Evolutionary conservation across 805 yeast genomes (phyloP).

Genomic region (Nakazawaea ernobii): DNA sequence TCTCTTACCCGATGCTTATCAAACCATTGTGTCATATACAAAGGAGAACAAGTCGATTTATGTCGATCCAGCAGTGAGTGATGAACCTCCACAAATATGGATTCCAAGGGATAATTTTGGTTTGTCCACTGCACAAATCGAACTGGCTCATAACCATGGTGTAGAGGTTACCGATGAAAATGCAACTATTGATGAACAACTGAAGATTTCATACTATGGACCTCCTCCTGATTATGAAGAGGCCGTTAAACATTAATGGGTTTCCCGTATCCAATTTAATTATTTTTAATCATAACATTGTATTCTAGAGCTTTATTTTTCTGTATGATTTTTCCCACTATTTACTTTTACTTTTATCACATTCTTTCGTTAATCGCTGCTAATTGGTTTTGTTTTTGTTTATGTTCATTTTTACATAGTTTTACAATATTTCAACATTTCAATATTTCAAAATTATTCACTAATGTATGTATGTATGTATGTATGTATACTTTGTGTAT

Average conservation of each 20-base stretch:
- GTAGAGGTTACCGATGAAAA: constrained; percentile 52
- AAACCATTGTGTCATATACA: constrained; percentile 16
- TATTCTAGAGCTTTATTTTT: not conserved
- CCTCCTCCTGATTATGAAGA: constrained; percentile 69
- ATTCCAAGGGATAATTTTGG: constrained; percentile 65
- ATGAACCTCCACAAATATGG: constrained; percentile 62
- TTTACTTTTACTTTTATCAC: not conserved
- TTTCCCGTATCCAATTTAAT: not conserved
- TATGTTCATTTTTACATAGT: too few relatives aligned
- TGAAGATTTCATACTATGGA: constrained; percentile 45
- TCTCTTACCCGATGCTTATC: constrained; percentile 32
- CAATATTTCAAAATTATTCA: too few relatives aligned
- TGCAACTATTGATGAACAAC: constrained; percentile 56
- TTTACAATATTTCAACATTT: too few relatives aligned
- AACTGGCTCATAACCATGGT: constrained; percentile 42
- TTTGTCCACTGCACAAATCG: constrained; percentile 52
- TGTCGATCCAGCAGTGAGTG: constrained; percentile 52
- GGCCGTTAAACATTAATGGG: constrained; percentile 29
- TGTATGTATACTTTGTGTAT: too few relatives aligned
- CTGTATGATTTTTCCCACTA: too few relatives aligned
- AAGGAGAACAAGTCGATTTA: constrained; percentile 29
- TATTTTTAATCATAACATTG: not conserved
- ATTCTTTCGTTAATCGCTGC: too few relatives aligned
- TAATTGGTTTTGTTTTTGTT: too few relatives aligned
- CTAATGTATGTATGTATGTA: too few relatives aligned